These are phyloP conservation scores for Cicer chorassanicum DNA, from an alignment of 306 rosid genomes.

Conservation along the genomic window DNA sequence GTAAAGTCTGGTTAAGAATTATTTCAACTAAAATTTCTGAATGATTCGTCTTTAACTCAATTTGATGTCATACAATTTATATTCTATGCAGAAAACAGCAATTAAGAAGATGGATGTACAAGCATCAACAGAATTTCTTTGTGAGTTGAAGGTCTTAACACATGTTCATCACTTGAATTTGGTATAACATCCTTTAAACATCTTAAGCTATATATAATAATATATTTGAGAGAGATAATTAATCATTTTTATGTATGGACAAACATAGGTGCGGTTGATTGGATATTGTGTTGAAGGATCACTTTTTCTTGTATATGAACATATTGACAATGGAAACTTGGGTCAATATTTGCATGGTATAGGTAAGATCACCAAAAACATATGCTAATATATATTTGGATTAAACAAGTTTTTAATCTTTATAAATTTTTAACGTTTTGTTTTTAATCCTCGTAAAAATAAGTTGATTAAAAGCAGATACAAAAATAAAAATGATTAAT, in stretches of 20 bases:
- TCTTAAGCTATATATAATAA: too few relatives aligned
- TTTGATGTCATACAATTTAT: neutral
- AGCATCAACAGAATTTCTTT: slow-evolving; percentile 86
- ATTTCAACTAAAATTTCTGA: too few relatives aligned
- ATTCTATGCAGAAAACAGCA: slow-evolving; percentile 67
- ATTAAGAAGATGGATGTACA: slow-evolving; percentile 68
- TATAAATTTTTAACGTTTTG: too few relatives aligned
- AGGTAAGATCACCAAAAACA: slow-evolving; percentile 55
- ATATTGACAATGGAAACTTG: slow-evolving; percentile 60
- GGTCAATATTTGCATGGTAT: slow-evolving; percentile 78
- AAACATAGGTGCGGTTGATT: slow-evolving; percentile 82
- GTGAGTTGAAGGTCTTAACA: slow-evolving; percentile 82
- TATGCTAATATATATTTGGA: neutral
- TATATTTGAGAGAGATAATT: too few relatives aligned
- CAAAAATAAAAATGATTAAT: neutral
- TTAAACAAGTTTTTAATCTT: too few relatives aligned
- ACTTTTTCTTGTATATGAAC: slow-evolving; percentile 80
- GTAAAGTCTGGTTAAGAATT: neutral
- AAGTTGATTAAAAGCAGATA: too few relatives aligned
- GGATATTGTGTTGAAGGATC: slow-evolving; percentile 88
- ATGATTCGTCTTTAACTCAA: too few relatives aligned
- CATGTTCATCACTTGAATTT: slow-evolving; percentile 93
- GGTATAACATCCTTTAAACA: slow-evolving; percentile 56
- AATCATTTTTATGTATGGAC: neutral
- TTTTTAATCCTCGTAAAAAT: too few relatives aligned